Percentiles rank a stretch among this genome's conserved stretches.
Evolutionary conservation across 169 alveolate genomes (phyloP).

Genomic region (Toxoplasma gondii): DNA sequence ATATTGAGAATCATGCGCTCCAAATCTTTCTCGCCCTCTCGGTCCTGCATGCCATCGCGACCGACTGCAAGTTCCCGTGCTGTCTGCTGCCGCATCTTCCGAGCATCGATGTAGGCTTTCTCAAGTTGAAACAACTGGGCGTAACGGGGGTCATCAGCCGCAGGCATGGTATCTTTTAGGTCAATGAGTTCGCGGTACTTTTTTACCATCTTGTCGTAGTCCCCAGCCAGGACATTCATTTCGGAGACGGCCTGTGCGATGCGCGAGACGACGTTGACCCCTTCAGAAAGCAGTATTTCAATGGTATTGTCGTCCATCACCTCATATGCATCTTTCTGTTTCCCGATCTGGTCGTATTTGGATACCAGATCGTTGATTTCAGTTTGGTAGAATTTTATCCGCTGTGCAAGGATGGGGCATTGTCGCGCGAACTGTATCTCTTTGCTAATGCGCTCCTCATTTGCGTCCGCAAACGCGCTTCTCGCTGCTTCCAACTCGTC

Average conservation of each 20-base stretch:
- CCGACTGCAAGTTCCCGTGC: not conserved
- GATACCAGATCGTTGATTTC: slow-evolving; percentile 19
- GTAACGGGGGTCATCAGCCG: slow-evolving; percentile 4
- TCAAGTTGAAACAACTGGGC: slow-evolving; percentile 21
- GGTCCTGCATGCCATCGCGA: not conserved
- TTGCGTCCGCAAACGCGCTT: slow-evolving; percentile 51
- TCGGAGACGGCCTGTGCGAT: slow-evolving; percentile 2
- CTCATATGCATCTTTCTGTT: not conserved
- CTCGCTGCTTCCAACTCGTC: slow-evolving; percentile 33
- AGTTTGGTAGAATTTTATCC: slow-evolving; percentile 16
- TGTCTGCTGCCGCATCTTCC: not conserved
- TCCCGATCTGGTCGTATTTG: slow-evolving; percentile 19
- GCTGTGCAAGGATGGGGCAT: slow-evolving; percentile 45
- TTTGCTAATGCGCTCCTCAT: slow-evolving; percentile 36
- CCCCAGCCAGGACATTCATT: not conserved
- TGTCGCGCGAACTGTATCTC: slow-evolving; percentile 43
- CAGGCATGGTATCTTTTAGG: not conserved
- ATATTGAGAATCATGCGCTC: not conserved
- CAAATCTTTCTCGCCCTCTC: not conserved
- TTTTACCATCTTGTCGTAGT: not conserved
- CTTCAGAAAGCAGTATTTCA: not conserved
- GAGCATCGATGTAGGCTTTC: not conserved
- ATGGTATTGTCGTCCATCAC: slow-evolving; percentile 1
- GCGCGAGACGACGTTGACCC: not conserved
- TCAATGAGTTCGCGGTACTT: slow-evolving; percentile 1